Conservation (phyloP, 306 rosid genomes). For the Trifolium subterraneum region DNA sequence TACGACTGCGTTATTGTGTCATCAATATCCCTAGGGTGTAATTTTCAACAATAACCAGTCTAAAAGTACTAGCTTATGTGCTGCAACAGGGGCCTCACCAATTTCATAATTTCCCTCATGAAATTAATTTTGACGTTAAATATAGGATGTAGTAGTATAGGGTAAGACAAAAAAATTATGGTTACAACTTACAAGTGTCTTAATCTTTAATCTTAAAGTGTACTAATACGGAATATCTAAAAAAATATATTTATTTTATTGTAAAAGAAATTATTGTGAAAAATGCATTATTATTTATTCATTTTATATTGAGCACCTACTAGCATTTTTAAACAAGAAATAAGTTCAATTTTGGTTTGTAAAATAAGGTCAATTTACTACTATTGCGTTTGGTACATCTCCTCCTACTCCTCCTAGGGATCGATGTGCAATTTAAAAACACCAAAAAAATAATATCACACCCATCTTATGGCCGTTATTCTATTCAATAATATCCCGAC, state of each 20-base stretch:
- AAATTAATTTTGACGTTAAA: background rate
- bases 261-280: too few species aligned
- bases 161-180: background rate
- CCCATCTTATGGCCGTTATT: constrained; percentile 40
- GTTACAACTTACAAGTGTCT: too few species aligned
- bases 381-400: background rate
- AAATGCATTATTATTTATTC: too few species aligned
- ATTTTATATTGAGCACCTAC: too few species aligned
- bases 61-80: background rate
- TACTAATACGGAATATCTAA: too few species aligned
- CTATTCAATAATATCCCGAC: constrained; percentile 25
- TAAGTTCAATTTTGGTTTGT: too few species aligned
- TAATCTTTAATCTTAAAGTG: too few species aligned
- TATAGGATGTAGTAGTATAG: background rate
- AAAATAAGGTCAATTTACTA: background rate
- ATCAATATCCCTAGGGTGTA: constrained; percentile 19
- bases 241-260: too few species aligned
- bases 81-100: background rate
- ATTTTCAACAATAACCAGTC: background rate
- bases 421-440: constrained; percentile 44
- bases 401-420: too few species aligned
- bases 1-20: constrained; percentile 25
- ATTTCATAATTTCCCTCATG: background rate
- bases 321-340: too few species aligned
- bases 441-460: background rate